Base-by-base conservation (phyloP, 2,329 filamentous ascomycete genomes). In the Emmonsiellopsis sp. region DNA sequence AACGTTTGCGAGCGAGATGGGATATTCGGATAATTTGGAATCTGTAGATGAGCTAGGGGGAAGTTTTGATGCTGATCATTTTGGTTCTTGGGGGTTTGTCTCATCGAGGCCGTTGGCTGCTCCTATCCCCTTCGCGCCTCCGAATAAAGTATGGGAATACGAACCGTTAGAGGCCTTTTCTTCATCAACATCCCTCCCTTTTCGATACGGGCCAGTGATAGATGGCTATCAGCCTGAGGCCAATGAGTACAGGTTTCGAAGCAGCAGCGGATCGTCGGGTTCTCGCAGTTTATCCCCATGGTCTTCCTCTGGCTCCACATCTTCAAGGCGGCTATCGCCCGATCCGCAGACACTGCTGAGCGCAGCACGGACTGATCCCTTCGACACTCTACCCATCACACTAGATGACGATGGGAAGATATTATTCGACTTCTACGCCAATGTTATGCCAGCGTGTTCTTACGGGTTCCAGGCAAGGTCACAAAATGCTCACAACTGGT, bases 381-480 rank as follows among this genome's bases (percentile, higher is more conserved):
- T 72, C 56, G 67, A 70, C 55, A 59, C 59, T 2, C 57, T 71
- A 6, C 69, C 70, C 8, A 56, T 70, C 52, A 60, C 63, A 7
- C 45, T 71, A 32, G 62, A 64, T 50, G 48, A 52, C 16, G 63
- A 69, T 44, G 67, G 65, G 13, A 61, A 68, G 50, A 56, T 58
- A 26, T 55, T 72, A 2, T 71, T 72, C 50, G 68, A 72, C 54
- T 71, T 71, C 40, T 73, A 71, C 54, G 65, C 67, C n/a, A 67
- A 67, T 38, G 63, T 68, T 35, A 71, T 72, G 67, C 68, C 68
- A 2, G 61, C 68, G 2, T 68, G 65, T 56, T 71, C 68, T 3
- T 72, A 72, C 47, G 70, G 67, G 15, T 59, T 64, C n/a, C 65
- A 70, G 54, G 64, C 64, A 32, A 62, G 63, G 7, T 65, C 65